Evolutionary conservation across 2,329 filamentous ascomycete species (phyloP).

Genomic region (Fonsecaea multimorphosa): DNA sequence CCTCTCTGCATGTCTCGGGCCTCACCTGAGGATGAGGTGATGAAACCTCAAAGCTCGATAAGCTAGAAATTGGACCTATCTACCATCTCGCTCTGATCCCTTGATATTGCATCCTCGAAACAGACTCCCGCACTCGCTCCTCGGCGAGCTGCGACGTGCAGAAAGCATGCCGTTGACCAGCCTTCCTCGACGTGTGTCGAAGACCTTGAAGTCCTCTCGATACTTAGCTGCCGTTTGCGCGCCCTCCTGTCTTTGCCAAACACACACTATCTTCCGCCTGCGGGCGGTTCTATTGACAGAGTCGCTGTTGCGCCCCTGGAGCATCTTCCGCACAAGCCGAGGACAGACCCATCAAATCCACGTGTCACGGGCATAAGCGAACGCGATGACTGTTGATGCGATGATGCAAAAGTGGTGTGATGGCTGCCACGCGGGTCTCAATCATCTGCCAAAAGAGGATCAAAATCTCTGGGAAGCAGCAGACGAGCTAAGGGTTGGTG

Average conservation of each 20-base stretch:
- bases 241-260: background rate
- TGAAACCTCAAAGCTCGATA: constrained; percentile 2
- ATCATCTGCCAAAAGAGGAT: background rate
- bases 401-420: constrained; percentile 31
- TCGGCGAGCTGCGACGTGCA: constrained; percentile 19
- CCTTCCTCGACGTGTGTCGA: background rate
- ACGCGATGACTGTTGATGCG: constrained; percentile 6
- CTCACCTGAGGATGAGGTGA: constrained; percentile 27
- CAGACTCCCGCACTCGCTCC: background rate
- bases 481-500: background rate
- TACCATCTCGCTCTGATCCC: constrained; percentile 2
- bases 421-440: background rate
- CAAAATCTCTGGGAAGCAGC: constrained; percentile 9
- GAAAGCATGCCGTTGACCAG: background rate
- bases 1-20: background rate
- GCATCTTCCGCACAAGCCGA: constrained; percentile 2
- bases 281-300: background rate
- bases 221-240: background rate
- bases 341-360: background rate
- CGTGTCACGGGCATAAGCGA: constrained; percentile 10
- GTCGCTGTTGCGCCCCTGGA: background rate
- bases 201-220: background rate
- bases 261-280: background rate
- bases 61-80: background rate
- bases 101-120: background rate